Base-by-base conservation (phyloP, 345 rosid species). In the rapeseed (Brassica napus) region DNA sequence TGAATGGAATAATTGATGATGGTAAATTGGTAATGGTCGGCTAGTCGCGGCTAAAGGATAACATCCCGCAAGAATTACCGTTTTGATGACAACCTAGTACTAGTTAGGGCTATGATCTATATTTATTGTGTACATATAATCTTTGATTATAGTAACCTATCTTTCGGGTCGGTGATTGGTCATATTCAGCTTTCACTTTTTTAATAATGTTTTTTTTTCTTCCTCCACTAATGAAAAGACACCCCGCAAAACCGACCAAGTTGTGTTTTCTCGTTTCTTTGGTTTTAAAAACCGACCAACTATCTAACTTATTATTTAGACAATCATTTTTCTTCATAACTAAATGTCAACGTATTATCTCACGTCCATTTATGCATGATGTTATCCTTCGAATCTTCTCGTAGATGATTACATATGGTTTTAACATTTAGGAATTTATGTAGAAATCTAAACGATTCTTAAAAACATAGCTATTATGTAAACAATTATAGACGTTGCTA, bases 1-100 rank as follows among this genome's bases (percentile, higher is more conserved):
- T 47, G 63, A 60, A 72, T 65, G 49, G 60, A 0, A 8, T 4
- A n/a, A 24, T 6, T 58, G 68, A 23, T 57, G 77, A 42, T 72
- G 47, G 55, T n/a, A n/a, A n/a, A n/a, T n/a, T n/a, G n/a, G n/a
- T 66, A 54, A 73, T 79, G 78, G 83, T 80, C 83, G 83, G 83
- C 76, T 74, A 74, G 54, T 68, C 30, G 75, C 75, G 83, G 83
- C 79, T 69, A 69, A 69, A 37, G 79, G 83, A 74, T 69, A 59
- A 74, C 64, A 69, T 74, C 76, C 34, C 12, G 69, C 10, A 30
- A 74, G 75, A 62, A 65, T 74, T 54, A 63, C 30, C 65, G 11
- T 68, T 68, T 68, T 61, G 34, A 34, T 73, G 69, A 68, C 68
- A 72, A 58, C 67, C 65, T 52, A 59, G 30, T 65, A 57, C 10